A percentile compares a stretch with the other conserved stretches of the same genome.
phyloP scores from a whole-genome alignment of 2,329 filamentous ascomycete genomes.

The Neopestalotiopsis sp. region DNA sequence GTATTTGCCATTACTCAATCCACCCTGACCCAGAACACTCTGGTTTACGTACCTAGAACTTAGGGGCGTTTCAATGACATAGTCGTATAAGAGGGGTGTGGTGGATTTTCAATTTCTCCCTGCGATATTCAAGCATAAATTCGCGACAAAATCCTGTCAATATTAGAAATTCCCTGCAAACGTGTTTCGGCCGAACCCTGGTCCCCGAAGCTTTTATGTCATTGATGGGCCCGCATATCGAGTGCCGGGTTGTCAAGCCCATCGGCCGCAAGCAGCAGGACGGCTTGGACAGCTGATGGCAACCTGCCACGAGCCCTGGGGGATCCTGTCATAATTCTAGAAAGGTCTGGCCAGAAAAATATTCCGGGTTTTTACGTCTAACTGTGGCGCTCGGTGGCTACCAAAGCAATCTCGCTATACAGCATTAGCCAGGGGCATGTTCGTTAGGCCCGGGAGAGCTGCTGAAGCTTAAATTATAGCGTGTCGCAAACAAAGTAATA shows the following conservation, averaged over 20 bases:
- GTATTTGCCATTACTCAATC: neutral
- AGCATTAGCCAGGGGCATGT: neutral
- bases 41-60: neutral
- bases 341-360: slow-evolving; percentile 1
- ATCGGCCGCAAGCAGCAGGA: no score
- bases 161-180: neutral
- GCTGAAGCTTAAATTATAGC: neutral
- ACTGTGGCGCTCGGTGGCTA: neutral
- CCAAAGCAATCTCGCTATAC: neutral
- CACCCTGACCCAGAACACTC: neutral
- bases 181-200: slow-evolving; percentile 1
- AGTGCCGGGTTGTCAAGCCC: neutral
- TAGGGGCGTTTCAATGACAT: neutral
- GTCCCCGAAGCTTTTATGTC: neutral
- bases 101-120: neutral
- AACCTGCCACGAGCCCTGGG: no score
- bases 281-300: no score
- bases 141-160: neutral
- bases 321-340: neutral
- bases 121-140: neutral
- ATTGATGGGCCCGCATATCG: neutral
- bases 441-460: neutral
- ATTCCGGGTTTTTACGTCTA: neutral
- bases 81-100: neutral
- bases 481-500: neutral